Base-by-base conservation (phyloP, 805 yeast genomes). In the Saccharomycopsis schoenii region DNA sequence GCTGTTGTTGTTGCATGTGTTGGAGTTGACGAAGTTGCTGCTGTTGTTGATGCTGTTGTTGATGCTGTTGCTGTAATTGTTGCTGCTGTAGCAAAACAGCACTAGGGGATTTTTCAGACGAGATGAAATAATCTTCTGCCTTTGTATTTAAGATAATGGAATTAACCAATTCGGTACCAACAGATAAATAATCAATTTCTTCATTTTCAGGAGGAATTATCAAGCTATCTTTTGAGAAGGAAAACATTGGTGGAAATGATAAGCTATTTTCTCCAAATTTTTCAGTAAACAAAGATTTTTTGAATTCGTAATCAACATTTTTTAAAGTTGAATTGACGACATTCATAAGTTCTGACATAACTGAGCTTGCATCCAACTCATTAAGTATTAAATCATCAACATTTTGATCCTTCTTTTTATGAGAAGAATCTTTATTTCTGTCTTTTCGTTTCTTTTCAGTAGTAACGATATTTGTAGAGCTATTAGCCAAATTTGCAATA, bases 361-460 rank as follows among this genome's bases (percentile, higher is more conserved):
- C 80, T 58, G 73, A 71, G 4, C 74, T 71, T 4, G 84, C 81
- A 41, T 77, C 70, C 40, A 73, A 72, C 64, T 79, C 81, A 58
- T 78, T 80, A 63, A 74, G 72, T 59, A 79, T 76, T 41, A 80
- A 75, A 64, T 80, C 84, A 69, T 80, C 84, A 11, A 77, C 74
- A 62, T 75, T 70, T 55, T 71, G 70, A 9, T 71, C 67, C n/a
- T 68, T 64, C 40, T 74, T 69, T 57, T 73, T 73, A 57, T 72
- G 66, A 54, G 67, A 66, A 61, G 72, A 71, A 61, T 70, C 68
- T 61, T 69, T 70, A 56, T 66, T 66, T 54, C 59, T 63, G 56
- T 66, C 69, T 66, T 70, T 62, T 12, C 52, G 52, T 52, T 54
- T 71, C 62, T 69, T 74, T 68, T 74, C 62, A 42, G 67, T 64